These are phyloP conservation scores for Entomortierella chlamydospora DNA, from an alignment of 192 early-diverging fungal genomes.

Conservation along the genomic window DNA sequence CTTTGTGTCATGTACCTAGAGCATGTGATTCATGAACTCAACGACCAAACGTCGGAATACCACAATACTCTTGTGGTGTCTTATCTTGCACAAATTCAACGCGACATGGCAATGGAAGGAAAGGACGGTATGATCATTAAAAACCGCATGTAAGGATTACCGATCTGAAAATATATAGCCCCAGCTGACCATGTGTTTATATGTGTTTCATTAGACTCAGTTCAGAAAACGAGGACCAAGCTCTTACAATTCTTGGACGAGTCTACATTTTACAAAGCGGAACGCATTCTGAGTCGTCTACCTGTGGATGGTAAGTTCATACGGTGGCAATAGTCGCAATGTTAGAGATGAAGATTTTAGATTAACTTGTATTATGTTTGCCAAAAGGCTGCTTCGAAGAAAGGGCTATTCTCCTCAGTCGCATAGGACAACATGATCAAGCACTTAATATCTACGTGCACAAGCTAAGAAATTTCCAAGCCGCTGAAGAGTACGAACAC, in stretches of 20 bases:
- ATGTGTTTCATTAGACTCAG: background rate
- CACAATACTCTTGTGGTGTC: conserved; percentile 86
- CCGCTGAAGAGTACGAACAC: conserved; percentile 71
- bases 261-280: conserved; percentile 79
- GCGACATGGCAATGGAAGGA: conserved; percentile 21
- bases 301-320: conserved; percentile 73
- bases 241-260: conserved; percentile 78
- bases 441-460: conserved; percentile 86
- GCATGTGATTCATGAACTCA: conserved; percentile 79
- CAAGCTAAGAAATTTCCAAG: conserved; percentile 74
- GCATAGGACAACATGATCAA: conserved; percentile 89
- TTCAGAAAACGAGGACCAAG: conserved; percentile 39
- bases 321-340: background rate
- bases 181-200: too few species aligned
- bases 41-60: conserved; percentile 74
- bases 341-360: background rate
- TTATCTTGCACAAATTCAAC: conserved; percentile 78
- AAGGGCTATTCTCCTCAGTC: conserved; percentile 80
- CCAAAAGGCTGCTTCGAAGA: conserved; percentile 81
- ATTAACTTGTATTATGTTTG: background rate
- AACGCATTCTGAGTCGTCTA: conserved; percentile 76
- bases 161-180: too few species aligned
- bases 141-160: too few species aligned
- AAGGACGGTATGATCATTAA: conserved; percentile 39
- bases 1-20: conserved; percentile 83